Base-by-base conservation (phyloP, 306 rosid species). In the Cucurbita moschata region DNA sequence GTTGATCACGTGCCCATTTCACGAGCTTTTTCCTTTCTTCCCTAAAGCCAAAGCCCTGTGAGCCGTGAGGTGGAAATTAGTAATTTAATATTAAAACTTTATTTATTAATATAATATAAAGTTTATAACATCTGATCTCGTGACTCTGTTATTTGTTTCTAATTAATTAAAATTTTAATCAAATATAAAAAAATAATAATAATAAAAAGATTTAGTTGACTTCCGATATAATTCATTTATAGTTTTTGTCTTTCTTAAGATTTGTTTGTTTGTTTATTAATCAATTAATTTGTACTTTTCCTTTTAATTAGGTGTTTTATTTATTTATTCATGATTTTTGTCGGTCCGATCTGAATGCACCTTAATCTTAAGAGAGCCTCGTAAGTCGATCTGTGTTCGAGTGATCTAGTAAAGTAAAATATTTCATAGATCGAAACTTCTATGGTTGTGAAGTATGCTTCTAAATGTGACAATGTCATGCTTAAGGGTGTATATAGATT, bases 1-100 rank as follows among this genome's bases (percentile, higher is more conserved):
- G 73, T 67, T 3, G 7, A 6, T 67, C 73, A 67, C 73, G 73
- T 67, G 73, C 12, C 73, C 71, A 65, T 52, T 42, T 66, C 37
- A 66, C 21, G 0, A 18, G 1, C 10, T 38, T 21, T 30, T 30
- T 2, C 35, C 35, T 21, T 55, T 55, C 8, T 61, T 7, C 21
- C 68, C 46, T 38, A 40, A 64, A 10, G 71, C 71, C 71, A 43
- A 65, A 26, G 5, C 4, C 52, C 50, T 39, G 5, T 65, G 71
- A 39, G 26, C 50, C 9, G 5, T 65, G 72, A 18, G 51, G 72
- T 66, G 54, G 37, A 43, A 9, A 10, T n/a, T 12, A 26, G 3
- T 63, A 38, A 64, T 64, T 44, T 62, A 65, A n/a, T 65, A 65
- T 65, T 5, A 5, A 65, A 6, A 26, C 13, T 51, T 51, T 50